Evolutionary conservation across 495 filamentous ascomycete genomes (phyloP).

Genomic region (Aspergillus diversus): DNA sequence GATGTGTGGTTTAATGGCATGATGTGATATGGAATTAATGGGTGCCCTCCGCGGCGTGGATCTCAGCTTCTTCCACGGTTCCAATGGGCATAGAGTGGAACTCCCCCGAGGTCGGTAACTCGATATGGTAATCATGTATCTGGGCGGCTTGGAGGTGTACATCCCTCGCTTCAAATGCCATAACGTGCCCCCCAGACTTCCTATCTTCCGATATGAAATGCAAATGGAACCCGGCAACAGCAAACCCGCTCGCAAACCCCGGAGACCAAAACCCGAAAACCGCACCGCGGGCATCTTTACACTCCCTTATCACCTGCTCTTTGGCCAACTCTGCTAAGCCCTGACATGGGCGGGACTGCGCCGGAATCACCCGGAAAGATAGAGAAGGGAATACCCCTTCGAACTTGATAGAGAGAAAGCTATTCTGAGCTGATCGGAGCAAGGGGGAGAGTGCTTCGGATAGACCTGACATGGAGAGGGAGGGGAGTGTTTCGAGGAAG

Average conservation of each 20-base stretch:
- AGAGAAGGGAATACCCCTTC: constrained; percentile 6
- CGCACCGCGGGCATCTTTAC: constrained; percentile 39
- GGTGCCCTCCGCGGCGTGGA: not conserved
- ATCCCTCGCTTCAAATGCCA: constrained; percentile 46
- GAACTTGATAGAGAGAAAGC: constrained; percentile 21
- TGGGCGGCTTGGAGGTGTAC: constrained; percentile 36
- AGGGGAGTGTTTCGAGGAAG: constrained; percentile 1
- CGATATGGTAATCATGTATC: constrained; percentile 37
- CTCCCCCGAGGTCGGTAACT: constrained; percentile 46
- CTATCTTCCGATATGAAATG: constrained; percentile 54
- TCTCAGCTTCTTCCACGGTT: not conserved
- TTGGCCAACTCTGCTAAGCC: constrained; percentile 43
- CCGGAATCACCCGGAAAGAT: constrained; percentile 13
- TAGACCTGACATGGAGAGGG: constrained; percentile 11
- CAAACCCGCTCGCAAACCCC: constrained; percentile 49
- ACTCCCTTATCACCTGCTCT: constrained; percentile 43
- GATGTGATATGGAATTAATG: too few species aligned
- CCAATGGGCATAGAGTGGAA: constrained; percentile 24
- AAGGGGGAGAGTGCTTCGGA: constrained; percentile 15
- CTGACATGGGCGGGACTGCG: constrained; percentile 32
- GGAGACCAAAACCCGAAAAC: constrained; percentile 55
- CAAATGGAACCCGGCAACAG: constrained; percentile 54
- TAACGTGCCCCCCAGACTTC: constrained; percentile 50
- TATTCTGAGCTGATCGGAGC: constrained; percentile 20
- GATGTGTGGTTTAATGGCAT: not conserved